Percentiles rank a stretch among this genome's conserved stretches.
Conservation (phyloP, 2,329 filamentous ascomycete genomes). For the Fusarium illudens region DNA sequence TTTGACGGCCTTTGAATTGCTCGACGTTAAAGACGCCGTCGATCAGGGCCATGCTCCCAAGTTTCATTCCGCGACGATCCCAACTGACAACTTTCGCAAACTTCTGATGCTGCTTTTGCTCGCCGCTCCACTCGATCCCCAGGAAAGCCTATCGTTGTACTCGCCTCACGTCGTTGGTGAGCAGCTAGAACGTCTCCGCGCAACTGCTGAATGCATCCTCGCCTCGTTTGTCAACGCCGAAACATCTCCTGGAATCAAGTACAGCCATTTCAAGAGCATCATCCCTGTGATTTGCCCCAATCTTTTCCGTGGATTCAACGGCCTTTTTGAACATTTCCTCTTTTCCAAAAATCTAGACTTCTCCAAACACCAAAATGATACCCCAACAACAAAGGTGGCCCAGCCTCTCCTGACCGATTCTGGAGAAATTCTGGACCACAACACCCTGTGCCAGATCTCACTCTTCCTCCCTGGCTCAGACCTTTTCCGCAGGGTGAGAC, state of each 20-base stretch:
- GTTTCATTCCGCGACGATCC: constrained; percentile 73
- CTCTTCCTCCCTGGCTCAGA: constrained; percentile 73
- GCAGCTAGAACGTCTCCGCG: constrained; percentile 66
- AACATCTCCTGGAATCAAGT: constrained; percentile 69
- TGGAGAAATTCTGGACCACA: constrained; percentile 71
- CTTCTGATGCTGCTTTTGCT: constrained; percentile 75
- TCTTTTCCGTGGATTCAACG: constrained; percentile 72
- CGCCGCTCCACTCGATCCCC: constrained; percentile 69
- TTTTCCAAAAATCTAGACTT: constrained; percentile 78
- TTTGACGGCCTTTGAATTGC: constrained; percentile 72
- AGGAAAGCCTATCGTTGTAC: constrained; percentile 71
- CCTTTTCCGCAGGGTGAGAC: constrained; percentile 71
- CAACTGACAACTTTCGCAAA: constrained; percentile 75
- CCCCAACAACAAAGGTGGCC: constrained; percentile 40
- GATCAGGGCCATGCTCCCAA: constrained; percentile 59
- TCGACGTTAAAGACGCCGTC: constrained; percentile 71
- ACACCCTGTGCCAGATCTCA: constrained; percentile 73
- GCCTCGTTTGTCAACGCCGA: constrained; percentile 73
- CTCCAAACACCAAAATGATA: constrained; percentile 57
- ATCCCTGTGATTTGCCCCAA: constrained; percentile 69
- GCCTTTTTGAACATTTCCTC: constrained; percentile 78
- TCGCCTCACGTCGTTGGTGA: constrained; percentile 63
- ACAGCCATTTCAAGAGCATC: constrained; percentile 66
- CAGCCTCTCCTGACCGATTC: constrained; percentile 61
- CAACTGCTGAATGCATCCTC: constrained; percentile 70